Evolutionary conservation across 1,284 basidiomycete species (phyloP).

Genomic region (Malassezia arunalokei): DNA sequence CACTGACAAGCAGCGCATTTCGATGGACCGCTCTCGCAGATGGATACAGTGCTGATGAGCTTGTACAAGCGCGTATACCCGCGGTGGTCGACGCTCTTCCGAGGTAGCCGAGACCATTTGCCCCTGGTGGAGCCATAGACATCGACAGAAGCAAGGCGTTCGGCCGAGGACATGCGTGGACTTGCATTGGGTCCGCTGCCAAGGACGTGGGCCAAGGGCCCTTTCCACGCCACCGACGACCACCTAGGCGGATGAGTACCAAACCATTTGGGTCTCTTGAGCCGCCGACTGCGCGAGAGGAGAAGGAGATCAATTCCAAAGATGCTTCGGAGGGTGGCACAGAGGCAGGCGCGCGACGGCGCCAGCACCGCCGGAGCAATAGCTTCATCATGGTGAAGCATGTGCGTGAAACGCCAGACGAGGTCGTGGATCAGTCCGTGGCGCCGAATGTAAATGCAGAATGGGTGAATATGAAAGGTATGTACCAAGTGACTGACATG

Average conservation of each 20-base stretch:
- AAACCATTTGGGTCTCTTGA: no score
- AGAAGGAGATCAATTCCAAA: background rate
- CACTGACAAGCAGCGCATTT: conserved; percentile 58
- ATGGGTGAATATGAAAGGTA: conserved; percentile 97
- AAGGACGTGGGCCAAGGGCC: no score
- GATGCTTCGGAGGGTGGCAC: no score
- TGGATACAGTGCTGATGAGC: conserved; percentile 52
- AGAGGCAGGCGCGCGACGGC: background rate
- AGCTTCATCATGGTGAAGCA: conserved; percentile 53
- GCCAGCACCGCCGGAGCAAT: conserved; percentile 60
- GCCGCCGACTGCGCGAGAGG: background rate
- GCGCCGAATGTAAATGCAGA: conserved; percentile 74
- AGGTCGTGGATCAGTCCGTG: conserved; percentile 47
- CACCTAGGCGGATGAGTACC: no score
- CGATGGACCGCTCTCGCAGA: conserved; percentile 85
- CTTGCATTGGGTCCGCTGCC: no score
- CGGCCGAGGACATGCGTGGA: no score
- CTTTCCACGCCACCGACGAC: no score
- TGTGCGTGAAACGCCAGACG: conserved; percentile 48
- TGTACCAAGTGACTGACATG: background rate
- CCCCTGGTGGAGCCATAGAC: conserved; percentile 1
- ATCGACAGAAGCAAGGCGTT: no score
- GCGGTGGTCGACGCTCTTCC: conserved; percentile 11
- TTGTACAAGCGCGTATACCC: conserved; percentile 26
- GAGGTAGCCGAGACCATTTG: background rate